Conservation (phyloP, 2,329 filamentous ascomycete species). For the Alternaria brassicicola region DNA sequence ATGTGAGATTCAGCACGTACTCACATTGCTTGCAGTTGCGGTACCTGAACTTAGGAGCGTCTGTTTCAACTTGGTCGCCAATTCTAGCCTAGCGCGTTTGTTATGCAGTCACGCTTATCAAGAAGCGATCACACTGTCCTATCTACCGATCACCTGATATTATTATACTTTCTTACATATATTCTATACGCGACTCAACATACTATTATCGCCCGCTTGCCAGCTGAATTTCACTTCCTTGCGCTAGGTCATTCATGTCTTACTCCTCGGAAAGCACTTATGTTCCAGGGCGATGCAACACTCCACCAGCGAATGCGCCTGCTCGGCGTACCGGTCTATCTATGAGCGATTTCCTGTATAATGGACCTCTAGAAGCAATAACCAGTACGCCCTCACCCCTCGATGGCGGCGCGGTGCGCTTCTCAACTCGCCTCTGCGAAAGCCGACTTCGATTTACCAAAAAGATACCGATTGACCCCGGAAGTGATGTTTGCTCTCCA, state of each 20-base stretch:
- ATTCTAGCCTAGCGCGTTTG: neutral
- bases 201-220: neutral
- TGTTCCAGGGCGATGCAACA: neutral
- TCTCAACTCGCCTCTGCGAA: neutral
- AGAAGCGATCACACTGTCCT: neutral
- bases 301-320: neutral
- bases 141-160: neutral
- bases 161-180: neutral
- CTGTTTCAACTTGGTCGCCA: neutral
- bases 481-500: neutral
- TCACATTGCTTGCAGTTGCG: neutral
- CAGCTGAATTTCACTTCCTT: neutral
- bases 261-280: neutral
- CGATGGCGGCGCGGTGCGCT: neutral
- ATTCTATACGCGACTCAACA: neutral
- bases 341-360: neutral
- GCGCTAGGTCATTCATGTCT: neutral
- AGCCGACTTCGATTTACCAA: neutral
- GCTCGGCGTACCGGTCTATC: neutral
- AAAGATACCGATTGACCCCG: neutral
- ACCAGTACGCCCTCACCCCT: neutral
- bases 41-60: neutral
- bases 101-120: neutral
- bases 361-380: neutral
- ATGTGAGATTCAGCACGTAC: neutral